Conservation (phyloP, 257 asterid species). For the Nicotiana undulata region DNA sequence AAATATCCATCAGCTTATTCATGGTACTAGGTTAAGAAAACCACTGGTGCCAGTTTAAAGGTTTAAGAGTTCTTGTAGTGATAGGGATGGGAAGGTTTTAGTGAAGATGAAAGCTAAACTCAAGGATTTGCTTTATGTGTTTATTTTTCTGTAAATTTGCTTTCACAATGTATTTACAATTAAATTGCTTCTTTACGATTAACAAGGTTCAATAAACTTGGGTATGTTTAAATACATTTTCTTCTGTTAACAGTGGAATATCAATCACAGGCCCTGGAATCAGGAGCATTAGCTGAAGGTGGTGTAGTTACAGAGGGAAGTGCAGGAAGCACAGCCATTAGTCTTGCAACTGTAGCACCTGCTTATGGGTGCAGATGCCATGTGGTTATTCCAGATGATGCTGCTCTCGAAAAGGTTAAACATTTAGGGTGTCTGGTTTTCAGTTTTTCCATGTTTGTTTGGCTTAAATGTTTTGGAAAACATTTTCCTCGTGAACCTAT, state of each 20-base stretch:
- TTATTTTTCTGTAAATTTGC: background rate
- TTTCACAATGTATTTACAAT: background rate
- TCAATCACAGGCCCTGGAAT: conserved; percentile 59
- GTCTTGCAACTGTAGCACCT: conserved; percentile 95
- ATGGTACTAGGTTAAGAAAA: background rate
- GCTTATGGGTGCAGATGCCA: conserved; percentile 95
- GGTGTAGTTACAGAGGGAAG: conserved; percentile 96
- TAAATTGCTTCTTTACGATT: background rate
- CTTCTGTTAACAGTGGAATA: background rate
- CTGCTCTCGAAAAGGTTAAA: conserved; percentile 83
- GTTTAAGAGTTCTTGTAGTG: background rate
- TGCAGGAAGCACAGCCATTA: conserved; percentile 97
- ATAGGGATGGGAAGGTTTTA: background rate
- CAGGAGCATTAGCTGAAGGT: conserved; percentile 70
- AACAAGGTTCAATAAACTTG: background rate
- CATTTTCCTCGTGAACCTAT: too few species aligned
- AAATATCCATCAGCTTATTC: background rate
- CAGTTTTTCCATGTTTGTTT: too few species aligned
- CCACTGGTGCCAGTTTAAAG: background rate
- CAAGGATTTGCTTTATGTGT: background rate
- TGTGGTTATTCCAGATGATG: conserved; percentile 95
- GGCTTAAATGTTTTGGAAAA: too few species aligned
- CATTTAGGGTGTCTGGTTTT: too few species aligned
- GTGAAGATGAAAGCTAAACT: background rate
- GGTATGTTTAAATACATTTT: background rate